phyloP scores from a whole-genome alignment of 768 basidiomycete genomes.

The Kwoniella newhampshirensis region DNA sequence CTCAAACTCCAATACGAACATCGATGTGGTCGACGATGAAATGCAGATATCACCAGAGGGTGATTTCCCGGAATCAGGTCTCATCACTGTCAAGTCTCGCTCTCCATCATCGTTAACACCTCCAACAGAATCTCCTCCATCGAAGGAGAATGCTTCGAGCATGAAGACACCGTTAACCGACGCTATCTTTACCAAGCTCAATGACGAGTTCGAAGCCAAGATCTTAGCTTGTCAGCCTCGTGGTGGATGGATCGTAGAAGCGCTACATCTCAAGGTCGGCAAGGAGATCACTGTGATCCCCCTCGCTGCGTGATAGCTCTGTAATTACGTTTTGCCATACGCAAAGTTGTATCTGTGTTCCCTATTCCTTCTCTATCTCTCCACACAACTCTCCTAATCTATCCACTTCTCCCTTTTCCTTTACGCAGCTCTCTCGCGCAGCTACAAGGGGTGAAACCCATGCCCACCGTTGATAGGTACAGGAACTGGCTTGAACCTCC shows the following conservation, averaged over 20 bases:
- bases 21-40: neutral
- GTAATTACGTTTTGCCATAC: too few species aligned
- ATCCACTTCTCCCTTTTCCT: too few species aligned
- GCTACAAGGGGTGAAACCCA: neutral
- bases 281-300: conserved; percentile 24
- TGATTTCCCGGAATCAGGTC: neutral
- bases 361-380: too few species aligned
- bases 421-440: too few species aligned
- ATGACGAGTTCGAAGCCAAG: conserved; percentile 16
- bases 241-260: conserved; percentile 42
- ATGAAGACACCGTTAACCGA: conserved; percentile 23
- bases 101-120: neutral
- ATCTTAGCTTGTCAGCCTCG: conserved; percentile 32
- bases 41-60: too few species aligned
- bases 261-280: conserved; percentile 37
- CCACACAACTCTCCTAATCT: too few species aligned
- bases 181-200: conserved; percentile 20
- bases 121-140: too few species aligned
- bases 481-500: conserved; percentile 53
- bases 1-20: neutral
- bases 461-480: conserved; percentile 28
- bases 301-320: neutral
- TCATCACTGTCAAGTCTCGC: neutral
- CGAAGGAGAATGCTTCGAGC: neutral
- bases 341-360: too few species aligned